Evolutionary conservation across 2,329 filamentous ascomycete genomes (phyloP).

Genomic region (Botrytis fabae): DNA sequence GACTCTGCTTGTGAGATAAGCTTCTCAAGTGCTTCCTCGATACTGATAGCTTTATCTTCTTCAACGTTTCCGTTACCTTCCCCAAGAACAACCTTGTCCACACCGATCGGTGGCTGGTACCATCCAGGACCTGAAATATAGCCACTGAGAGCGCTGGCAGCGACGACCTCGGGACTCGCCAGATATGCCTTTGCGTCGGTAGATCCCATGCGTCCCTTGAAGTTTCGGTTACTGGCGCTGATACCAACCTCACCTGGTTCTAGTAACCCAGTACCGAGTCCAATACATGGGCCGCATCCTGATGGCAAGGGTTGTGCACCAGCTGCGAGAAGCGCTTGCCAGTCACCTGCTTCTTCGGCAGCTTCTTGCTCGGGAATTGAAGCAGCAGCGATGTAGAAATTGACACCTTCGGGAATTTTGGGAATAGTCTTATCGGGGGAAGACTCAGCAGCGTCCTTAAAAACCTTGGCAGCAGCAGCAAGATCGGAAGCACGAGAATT

Average conservation of each 20-base stretch:
- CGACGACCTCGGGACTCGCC: conserved; percentile 86
- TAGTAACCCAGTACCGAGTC: conserved; percentile 73
- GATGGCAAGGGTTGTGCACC: conserved; percentile 72
- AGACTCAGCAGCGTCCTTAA: conserved; percentile 68
- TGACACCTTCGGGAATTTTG: conserved; percentile 72
- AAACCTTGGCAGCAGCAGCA: conserved; percentile 78
- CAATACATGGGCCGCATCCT: conserved; percentile 84
- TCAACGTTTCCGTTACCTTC: conserved; percentile 68
- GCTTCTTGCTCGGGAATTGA: conserved; percentile 73
- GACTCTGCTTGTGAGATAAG: conserved; percentile 67
- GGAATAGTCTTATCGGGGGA: conserved; percentile 59
- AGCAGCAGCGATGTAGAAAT: conserved; percentile 88
- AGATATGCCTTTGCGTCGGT: conserved; percentile 81
- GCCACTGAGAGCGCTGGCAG: conserved; percentile 77
- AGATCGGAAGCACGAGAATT: conserved; percentile 83
- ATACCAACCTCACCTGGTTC: conserved; percentile 87
- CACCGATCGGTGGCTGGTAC: conserved; percentile 71
- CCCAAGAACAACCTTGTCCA: conserved; percentile 66
- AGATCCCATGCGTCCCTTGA: conserved; percentile 86
- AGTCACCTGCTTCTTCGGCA: conserved; percentile 80
- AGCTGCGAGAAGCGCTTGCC: conserved; percentile 78
- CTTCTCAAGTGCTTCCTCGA: conserved; percentile 71
- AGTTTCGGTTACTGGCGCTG: conserved; percentile 81
- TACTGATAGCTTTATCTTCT: conserved; percentile 64
- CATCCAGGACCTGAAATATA: conserved; percentile 73